Evolutionary conservation across 495 filamentous ascomycete species (phyloP), one percentile per base, ranked within the genome.

Genomic region (Aspergillus steynii): DNA sequence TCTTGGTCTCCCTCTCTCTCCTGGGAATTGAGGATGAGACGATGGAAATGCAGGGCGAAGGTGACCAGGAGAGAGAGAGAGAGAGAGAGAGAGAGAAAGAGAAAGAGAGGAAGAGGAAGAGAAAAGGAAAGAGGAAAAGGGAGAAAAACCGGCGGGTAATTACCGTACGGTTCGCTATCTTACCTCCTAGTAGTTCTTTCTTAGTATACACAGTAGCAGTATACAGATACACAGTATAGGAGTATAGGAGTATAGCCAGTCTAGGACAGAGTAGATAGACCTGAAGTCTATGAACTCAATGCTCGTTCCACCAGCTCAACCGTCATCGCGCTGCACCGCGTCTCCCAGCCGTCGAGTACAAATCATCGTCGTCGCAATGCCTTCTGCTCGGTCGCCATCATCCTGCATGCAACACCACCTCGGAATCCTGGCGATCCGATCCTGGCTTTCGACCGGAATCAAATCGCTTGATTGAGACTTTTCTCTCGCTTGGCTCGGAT

Each of bases 41-140:
- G 48, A 25, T 50, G 2, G 15, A 25, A 12, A 12, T 50, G 6
- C 20, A 20, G 20, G 20, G 20, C 20, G 20, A 20, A 20, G 20
- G 20, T 20, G 20, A 20, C 20, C 20, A 20, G 20, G 20, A 20
- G 20, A 27, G 9, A 25, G 26, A 50, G 48, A 14, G 27, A 26
- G 48, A 14, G n/a, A n/a, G 14, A 46, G 45, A 29, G 29, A 52
- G 50, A 50, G 42, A 31, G 14, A 62, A 31, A 14, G 53, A 45
- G 25, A 55, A 47, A 55, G 26, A 53, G 57, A 50, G 42, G 27
- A 45, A 32, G 46, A 29, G 29, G 53, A 55, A 25, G 14, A 56
- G 29, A 15, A 48, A 56, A n/a, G 50, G 29, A 58, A 37, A 49
- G 50, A 56, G 20, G 27, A 61, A 51, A 50, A 59, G 61, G 51